phyloP scores from a whole-genome alignment of 2,329 filamentous ascomycete genomes.

The Neurospora crassa region DNA sequence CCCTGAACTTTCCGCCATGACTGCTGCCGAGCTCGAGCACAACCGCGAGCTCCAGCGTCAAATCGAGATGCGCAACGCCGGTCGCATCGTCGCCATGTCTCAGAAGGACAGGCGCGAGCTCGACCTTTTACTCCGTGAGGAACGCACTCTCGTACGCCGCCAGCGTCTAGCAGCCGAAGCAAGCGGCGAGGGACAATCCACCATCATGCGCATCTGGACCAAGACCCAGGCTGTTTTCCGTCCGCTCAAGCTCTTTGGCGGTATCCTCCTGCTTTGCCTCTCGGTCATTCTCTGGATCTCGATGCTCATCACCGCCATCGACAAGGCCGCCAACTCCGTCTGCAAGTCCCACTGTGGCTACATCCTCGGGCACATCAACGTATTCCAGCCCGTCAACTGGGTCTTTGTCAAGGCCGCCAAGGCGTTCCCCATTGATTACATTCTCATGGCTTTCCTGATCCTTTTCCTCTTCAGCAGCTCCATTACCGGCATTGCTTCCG shows the following conservation, averaged over 20 bases:
- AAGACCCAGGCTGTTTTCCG: constrained; percentile 75
- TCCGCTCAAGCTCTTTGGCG: constrained; percentile 80
- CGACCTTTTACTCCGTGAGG: constrained; percentile 77
- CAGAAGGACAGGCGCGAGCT: constrained; percentile 83
- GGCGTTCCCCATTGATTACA: constrained; percentile 85
- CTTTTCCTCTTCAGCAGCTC: constrained; percentile 84
- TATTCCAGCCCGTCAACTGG: constrained; percentile 94
- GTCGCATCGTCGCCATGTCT: constrained; percentile 64
- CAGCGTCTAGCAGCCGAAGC: constrained; percentile 80
- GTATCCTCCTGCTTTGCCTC: constrained; percentile 65
- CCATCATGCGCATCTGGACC: constrained; percentile 65
- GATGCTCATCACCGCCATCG: constrained; percentile 91
- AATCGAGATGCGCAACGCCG: constrained; percentile 75
- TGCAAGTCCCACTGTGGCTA: constrained; percentile 90
- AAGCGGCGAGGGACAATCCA: constrained; percentile 65
- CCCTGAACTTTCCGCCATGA: constrained; percentile 66
- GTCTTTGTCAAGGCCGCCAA: constrained; percentile 71
- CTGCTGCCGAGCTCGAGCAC: constrained; percentile 68
- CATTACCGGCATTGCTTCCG: constrained; percentile 72
- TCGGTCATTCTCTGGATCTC: constrained; percentile 73
- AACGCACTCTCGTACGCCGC: constrained; percentile 82
- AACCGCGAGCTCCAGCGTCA: constrained; percentile 91
- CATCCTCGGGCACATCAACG: constrained; percentile 74
- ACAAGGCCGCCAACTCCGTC: constrained; percentile 91
- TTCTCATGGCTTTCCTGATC: constrained; percentile 76